Evolutionary conservation across 2,329 filamentous ascomycete species (phyloP).

Genomic region (Ophiosphaerella korrae): DNA sequence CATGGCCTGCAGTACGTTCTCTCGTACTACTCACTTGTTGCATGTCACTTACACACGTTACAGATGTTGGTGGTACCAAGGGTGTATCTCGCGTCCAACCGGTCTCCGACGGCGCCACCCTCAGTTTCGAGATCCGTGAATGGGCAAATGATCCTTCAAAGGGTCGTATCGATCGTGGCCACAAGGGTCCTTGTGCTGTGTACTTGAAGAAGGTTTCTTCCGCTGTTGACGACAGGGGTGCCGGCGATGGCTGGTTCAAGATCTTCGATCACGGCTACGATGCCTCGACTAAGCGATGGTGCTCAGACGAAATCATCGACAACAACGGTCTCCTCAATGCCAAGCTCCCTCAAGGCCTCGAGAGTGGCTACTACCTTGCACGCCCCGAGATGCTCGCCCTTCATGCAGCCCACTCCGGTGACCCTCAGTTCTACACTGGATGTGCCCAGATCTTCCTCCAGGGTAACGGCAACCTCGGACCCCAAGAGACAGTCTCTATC

Average conservation of each 20-base stretch:
- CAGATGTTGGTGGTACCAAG: constrained; percentile 56
- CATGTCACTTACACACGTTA: constrained; percentile 14
- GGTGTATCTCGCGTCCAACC: constrained; percentile 56
- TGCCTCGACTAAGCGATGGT: constrained; percentile 63
- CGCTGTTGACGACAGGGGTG: constrained; percentile 56
- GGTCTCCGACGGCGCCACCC: constrained; percentile 56
- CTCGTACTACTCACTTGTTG: too few species aligned
- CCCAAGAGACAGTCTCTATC: constrained; percentile 65
- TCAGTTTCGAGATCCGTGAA: constrained; percentile 71
- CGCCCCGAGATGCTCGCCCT: constrained; percentile 73
- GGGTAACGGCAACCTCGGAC: constrained; percentile 53
- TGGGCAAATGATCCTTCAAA: constrained; percentile 62
- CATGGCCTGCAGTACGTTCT: constrained; percentile 71
- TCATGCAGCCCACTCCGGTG: constrained; percentile 62
- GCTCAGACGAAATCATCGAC: constrained; percentile 69
- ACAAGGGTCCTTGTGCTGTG: constrained; percentile 72
- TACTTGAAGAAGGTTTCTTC: constrained; percentile 73
- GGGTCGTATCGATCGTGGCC: constrained; percentile 63
- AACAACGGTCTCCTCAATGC: constrained; percentile 69
- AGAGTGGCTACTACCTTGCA: constrained; percentile 71
- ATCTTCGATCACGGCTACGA: constrained; percentile 74
- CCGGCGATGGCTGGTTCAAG: constrained; percentile 78
- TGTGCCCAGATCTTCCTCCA: constrained; percentile 73
- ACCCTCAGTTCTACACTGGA: constrained; percentile 72
- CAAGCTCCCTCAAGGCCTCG: constrained; percentile 64